These are phyloP conservation scores for Picea glauca DNA, from an alignment of 75 land plant species.

Conservation along the genomic window DNA sequence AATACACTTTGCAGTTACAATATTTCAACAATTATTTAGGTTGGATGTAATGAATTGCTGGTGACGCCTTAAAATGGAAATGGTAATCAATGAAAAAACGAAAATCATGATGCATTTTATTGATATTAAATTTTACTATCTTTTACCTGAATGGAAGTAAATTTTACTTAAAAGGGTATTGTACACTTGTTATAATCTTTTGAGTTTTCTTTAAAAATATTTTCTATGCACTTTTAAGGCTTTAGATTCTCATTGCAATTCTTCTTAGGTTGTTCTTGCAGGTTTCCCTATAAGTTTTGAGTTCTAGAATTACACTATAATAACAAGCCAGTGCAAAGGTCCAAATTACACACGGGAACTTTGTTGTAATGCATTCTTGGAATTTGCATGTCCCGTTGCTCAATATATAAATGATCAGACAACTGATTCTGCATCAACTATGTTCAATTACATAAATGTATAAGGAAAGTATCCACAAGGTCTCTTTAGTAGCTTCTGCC, in stretches of 20 bases:
- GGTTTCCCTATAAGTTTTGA: conserved; percentile 52
- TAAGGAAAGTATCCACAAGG: conserved; percentile 60
- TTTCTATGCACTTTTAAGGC: background rate
- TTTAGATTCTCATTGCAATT: background rate
- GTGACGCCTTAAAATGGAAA: too few species aligned
- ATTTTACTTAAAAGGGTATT: too few species aligned
- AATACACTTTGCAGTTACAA: too few species aligned
- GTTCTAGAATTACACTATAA: conserved; percentile 47
- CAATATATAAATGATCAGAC: conserved; percentile 37
- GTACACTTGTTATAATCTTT: background rate
- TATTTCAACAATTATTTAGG: too few species aligned
- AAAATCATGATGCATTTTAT: too few species aligned
- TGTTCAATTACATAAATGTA: conserved; percentile 66
- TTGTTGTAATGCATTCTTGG: conserved; percentile 48
- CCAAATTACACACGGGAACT: conserved; percentile 23
- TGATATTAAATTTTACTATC: too few species aligned
- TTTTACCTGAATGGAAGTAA: too few species aligned
- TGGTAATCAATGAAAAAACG: too few species aligned
- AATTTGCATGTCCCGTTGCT: conserved; percentile 51
- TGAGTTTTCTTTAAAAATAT: background rate
- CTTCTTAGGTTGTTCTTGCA: conserved; percentile 12
- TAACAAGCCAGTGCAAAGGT: conserved; percentile 67
- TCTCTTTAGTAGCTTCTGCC: conserved; percentile 42
- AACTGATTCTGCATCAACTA: conserved; percentile 40
- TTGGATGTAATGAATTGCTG: too few species aligned